phyloP scores from a whole-genome alignment of 768 basidiomycete species.

The Asterophora parasitica region DNA sequence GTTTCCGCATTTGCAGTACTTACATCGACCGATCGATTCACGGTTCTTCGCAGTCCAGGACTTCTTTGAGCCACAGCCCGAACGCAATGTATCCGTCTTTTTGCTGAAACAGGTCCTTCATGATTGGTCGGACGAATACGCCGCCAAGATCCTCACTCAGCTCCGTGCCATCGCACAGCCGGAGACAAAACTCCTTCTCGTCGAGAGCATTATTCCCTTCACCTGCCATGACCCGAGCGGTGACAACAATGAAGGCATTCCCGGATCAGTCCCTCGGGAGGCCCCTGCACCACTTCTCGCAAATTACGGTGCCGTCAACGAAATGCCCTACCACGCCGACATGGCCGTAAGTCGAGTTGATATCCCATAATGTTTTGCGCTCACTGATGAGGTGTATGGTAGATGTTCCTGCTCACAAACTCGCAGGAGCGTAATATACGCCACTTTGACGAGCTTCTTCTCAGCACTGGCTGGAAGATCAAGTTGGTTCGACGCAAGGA shows the following conservation, averaged over 20 bases:
- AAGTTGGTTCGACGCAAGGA: background rate
- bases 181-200: slow-evolving; percentile 27
- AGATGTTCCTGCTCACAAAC: slow-evolving; percentile 8
- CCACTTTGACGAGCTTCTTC: slow-evolving; percentile 1
- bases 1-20: too few species aligned
- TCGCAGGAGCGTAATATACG: slow-evolving; percentile 7
- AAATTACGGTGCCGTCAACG: slow-evolving; percentile 22
- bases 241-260: slow-evolving; percentile 1
- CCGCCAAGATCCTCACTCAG: slow-evolving; percentile 22
- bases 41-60: too few species aligned
- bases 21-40: too few species aligned
- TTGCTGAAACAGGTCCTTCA: slow-evolving; percentile 49
- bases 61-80: too few species aligned
- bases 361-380: background rate
- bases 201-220: slow-evolving; percentile 28
- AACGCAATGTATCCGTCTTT: slow-evolving; percentile 34
- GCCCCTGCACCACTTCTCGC: slow-evolving; percentile 13
- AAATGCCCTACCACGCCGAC: slow-evolving; percentile 17
- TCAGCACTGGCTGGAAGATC: slow-evolving; percentile 1
- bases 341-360: slow-evolving; percentile 18
- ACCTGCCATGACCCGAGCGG: slow-evolving; percentile 14
- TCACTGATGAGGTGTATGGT: background rate
- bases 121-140: slow-evolving; percentile 45
- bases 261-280: background rate
- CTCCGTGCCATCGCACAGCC: slow-evolving; percentile 24